Evolutionary conservation across 148 eudicot species (phyloP).

Genomic region (Heliosperma pusillum): DNA sequence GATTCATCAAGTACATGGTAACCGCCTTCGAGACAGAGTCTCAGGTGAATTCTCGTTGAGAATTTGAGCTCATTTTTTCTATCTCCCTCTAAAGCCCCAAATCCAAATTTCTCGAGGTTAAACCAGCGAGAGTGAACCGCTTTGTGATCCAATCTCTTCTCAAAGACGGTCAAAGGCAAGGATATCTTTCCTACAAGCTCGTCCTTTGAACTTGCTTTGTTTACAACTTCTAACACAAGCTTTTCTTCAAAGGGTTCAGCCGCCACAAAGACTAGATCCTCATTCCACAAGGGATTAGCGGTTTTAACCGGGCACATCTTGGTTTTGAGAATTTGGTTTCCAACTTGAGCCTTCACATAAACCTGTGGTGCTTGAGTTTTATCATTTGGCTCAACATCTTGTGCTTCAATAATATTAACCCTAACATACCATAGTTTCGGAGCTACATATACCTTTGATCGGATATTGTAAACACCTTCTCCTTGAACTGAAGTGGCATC

Average conservation of each 20-base stretch:
- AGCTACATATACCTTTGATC: slow-evolving; percentile 43
- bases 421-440: slow-evolving; percentile 46
- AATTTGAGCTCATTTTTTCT: slow-evolving; percentile 37
- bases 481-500: slow-evolving; percentile 40
- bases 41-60: slow-evolving; percentile 36
- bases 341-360: slow-evolving; percentile 37
- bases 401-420: slow-evolving; percentile 44
- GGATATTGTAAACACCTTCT: slow-evolving; percentile 35
- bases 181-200: slow-evolving; percentile 38
- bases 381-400: slow-evolving; percentile 40
- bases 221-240: slow-evolving; percentile 31
- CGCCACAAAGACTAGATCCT: slow-evolving; percentile 42
- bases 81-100: slow-evolving; percentile 38
- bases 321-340: slow-evolving; percentile 34
- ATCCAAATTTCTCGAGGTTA: slow-evolving; percentile 40
- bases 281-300: slow-evolving; percentile 40
- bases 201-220: slow-evolving; percentile 37
- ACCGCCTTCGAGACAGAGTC: slow-evolving; percentile 44
- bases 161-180: slow-evolving; percentile 32
- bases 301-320: slow-evolving; percentile 28
- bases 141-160: slow-evolving; percentile 37
- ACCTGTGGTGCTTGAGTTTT: slow-evolving; percentile 33
- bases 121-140: slow-evolving; percentile 43
- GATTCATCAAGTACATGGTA: slow-evolving; percentile 49
- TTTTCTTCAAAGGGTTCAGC: slow-evolving; percentile 45